A percentile compares a stretch with the other conserved stretches of the same genome.
Evolutionary conservation across 371 early-diverging fungal genomes (phyloP).

Genomic region (Syncephalastrum sp.): DNA sequence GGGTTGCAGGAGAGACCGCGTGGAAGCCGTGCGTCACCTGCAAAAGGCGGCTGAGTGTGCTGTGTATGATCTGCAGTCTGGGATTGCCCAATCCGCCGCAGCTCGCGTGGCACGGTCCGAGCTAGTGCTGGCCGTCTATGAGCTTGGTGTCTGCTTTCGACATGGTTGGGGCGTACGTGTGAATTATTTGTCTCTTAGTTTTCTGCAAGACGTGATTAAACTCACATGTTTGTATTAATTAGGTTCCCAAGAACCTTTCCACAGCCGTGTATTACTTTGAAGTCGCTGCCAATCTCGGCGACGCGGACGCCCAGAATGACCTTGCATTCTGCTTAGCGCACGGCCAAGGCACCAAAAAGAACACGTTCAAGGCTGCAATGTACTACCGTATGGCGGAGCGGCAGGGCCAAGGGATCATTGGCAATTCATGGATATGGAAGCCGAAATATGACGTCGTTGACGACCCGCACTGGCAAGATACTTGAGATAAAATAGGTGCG

Average conservation of each 20-base stretch:
- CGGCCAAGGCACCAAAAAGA: constrained; percentile 85
- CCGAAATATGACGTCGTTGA: constrained; percentile 62
- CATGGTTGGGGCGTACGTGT: constrained; percentile 90
- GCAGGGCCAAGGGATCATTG: constrained; percentile 80
- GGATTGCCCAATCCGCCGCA: constrained; percentile 16
- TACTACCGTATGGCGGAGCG: constrained; percentile 86
- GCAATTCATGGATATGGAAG: constrained; percentile 95
- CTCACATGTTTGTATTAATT: neutral
- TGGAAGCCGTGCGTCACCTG: constrained; percentile 67
- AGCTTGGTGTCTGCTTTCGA: constrained; percentile 80
- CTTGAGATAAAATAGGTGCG: no score
- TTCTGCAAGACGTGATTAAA: neutral
- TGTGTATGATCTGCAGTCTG: constrained; percentile 33
- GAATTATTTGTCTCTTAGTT: neutral
- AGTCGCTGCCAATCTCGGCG: constrained; percentile 87
- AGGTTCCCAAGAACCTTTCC: constrained; percentile 73
- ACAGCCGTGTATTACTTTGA: constrained; percentile 88
- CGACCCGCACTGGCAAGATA: constrained; percentile 7
- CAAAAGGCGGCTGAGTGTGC: constrained; percentile 77
- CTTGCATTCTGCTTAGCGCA: constrained; percentile 79
- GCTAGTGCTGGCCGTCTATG: constrained; percentile 82
- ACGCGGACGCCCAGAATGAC: constrained; percentile 89
- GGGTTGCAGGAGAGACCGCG: constrained; percentile 70
- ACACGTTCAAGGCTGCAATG: constrained; percentile 79
- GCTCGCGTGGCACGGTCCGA: constrained; percentile 43